Evolutionary conservation across 2,329 filamentous ascomycete genomes (phyloP).

Genomic region (Aureobasidium sp.): DNA sequence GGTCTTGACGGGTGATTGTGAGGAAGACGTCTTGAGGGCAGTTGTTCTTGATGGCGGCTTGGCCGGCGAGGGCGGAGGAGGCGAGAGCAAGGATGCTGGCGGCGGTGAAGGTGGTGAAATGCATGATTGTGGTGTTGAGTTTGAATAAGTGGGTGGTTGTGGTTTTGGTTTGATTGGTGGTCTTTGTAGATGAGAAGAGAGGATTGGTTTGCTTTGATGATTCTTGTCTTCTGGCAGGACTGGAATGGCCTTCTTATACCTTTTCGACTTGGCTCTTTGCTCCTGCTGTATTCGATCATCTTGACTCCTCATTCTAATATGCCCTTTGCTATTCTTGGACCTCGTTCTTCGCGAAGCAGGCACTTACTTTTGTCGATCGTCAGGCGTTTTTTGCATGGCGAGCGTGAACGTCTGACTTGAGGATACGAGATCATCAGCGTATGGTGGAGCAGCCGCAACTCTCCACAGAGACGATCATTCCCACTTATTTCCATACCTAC

Average conservation of each 20-base stretch:
- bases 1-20: slow-evolving; percentile 19
- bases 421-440: neutral
- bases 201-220: neutral
- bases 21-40: slow-evolving; percentile 21
- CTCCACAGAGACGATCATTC: neutral
- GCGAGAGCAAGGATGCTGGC: slow-evolving; percentile 14
- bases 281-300: neutral
- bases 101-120: slow-evolving; percentile 13
- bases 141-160: neutral
- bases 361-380: neutral
- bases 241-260: neutral
- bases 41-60: slow-evolving; percentile 21
- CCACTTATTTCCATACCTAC: neutral
- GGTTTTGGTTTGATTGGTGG: neutral
- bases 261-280: neutral
- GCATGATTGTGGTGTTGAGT: slow-evolving; percentile 16
- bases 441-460: neutral
- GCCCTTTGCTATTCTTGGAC: slow-evolving; percentile 7
- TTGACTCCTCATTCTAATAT: neutral
- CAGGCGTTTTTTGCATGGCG: neutral
- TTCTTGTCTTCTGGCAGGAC: neutral
- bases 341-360: neutral
- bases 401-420: neutral
- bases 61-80: slow-evolving; percentile 15
- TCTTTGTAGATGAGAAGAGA: slow-evolving; percentile 6